Percentiles rank a stretch among this genome's conserved stretches.
Conservation (phyloP, 805 yeast species). For the Candida quercuum region DNA sequence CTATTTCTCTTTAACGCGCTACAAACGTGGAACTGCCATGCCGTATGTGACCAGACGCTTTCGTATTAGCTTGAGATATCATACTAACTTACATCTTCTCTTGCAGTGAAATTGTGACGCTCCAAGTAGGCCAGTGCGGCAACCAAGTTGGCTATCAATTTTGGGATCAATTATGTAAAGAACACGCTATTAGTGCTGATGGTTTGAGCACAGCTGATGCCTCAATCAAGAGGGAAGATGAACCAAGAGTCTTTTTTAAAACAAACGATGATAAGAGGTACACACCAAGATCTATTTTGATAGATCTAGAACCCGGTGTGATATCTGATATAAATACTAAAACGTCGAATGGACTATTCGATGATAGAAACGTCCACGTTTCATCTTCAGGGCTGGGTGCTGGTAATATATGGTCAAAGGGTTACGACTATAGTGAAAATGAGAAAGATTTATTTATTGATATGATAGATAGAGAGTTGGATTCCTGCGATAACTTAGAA, state of each 20-base stretch:
- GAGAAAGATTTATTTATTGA: conserved; percentile 72
- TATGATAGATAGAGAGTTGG: conserved; percentile 84
- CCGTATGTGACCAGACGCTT: conserved; percentile 7
- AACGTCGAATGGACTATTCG: conserved; percentile 56
- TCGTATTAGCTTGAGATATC: neutral
- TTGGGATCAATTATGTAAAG: conserved; percentile 84
- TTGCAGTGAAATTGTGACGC: conserved; percentile 55
- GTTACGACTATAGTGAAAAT: conserved; percentile 68
- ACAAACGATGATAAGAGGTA: conserved; percentile 68
- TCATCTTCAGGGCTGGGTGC: conserved; percentile 88
- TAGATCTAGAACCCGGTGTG: conserved; percentile 91
- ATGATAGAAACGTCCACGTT: conserved; percentile 75
- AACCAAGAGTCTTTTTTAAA: conserved; percentile 80
- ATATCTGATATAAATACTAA: conserved; percentile 53
- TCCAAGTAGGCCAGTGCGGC: conserved; percentile 92
- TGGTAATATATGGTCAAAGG: conserved; percentile 94
- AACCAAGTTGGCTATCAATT: conserved; percentile 91
- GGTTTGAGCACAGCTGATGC: conserved; percentile 22
- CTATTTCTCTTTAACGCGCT: no score
- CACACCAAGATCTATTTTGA: conserved; percentile 81
- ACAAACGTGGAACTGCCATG: conserved; percentile 2
- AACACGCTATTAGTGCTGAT: conserved; percentile 66
- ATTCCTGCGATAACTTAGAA: conserved; percentile 81
- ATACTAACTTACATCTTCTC: neutral
- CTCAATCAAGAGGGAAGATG: conserved; percentile 46